Evolutionary conservation across 352 stramenopile genomes (phyloP), one percentile per base, ranked within the genome.

Genomic region (Phytophthora ramorum): DNA sequence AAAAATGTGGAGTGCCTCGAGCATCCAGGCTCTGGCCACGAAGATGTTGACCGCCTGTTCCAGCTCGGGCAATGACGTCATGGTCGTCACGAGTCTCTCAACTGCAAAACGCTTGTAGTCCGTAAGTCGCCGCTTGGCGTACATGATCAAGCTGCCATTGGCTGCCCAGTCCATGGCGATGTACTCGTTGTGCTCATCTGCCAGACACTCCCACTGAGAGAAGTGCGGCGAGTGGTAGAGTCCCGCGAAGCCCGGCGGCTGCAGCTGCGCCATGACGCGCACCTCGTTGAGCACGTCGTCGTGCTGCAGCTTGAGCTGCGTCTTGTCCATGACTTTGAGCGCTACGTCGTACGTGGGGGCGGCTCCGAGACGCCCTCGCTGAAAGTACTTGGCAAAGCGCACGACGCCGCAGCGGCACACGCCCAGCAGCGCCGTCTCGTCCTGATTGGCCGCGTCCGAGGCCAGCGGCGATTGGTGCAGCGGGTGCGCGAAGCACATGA

Each of bases 271-370:
- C 85, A 93, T 93, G 19, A 92, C 83, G 34, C 85, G 82, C 68
- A 93, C 78, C 58, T 93, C 85, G 45, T 92, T 92, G 6, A 89
- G 71, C 12, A 92, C 83, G 55, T 93, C 83, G 63, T 93, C 85
- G 41, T 79, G 75, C 69, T 93, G 85, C 14, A 89, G 63, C 72
- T 84, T 65, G 1, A 93, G 63, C 54, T 93, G 83, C 26, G 54
- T 52, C 22, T 85, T 83, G 69, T 92, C 78, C 83, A 93, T 92
- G 58, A 91, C 66, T 57, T 93, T 93, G 45, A 93, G 57, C 19
- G 85, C 85, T 14, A 93, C 78, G 60, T 90, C 81, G 63, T 81
- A 92, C 2, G 43, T 51, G 28, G 63, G 47, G 19, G 67, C 28
- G 3, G 63, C 61, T 8, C 54, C 49, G 20, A 69, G 47, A 1